Evolutionary conservation across 2,329 filamentous ascomycete species (phyloP), one percentile per base, ranked within the genome.

Genomic region (Neurospora sp.): DNA sequence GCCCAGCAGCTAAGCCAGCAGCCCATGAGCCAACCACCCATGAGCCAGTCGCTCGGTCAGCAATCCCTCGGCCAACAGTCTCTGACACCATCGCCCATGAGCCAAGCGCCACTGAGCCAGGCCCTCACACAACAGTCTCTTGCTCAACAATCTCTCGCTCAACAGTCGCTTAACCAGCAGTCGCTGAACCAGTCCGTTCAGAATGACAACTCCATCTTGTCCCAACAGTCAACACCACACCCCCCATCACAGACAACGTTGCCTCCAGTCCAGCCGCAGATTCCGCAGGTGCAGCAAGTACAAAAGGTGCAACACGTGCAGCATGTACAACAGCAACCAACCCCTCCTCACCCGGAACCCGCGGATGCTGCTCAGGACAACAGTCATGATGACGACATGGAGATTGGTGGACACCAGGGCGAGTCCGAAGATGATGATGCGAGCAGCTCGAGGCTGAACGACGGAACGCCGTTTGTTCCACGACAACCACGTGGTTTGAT

Each of bases 401-500:
- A 87, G 8, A 80, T 86, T 68, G 17, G 23, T 62, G 85, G 86
- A 69, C 83, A 80, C 57, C 82, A 83, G 41, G 80, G 80, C 15
- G 85, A 86, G 36, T 78, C 77, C 12, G 82, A 77, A 6, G 52
- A 62, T 62, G 52, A 62, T 33, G 84, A 86, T 41, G 82, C 81
- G 4, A 79, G 81, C 38, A 80, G 80, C 69, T 80, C 80, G 17
- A 87, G 85, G 75, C 76, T 86, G 62, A 76, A 84, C 8, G 83
- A 83, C 66, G 84, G 83, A 28, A 78, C 82, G 2, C 84, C 84
- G 3, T 87, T 84, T 72, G 81, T 86, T 10, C 84, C 84, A 0
- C 80, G 83, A 3, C 81, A 85, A 57, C 86, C 87, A 4, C 83
- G 88, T 84, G 87, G 87, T 0, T 78, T 81, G 28, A 84, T 86